A percentile compares a stretch with the other conserved stretches of the same genome.
Conservation (phyloP, 805 yeast species). For the Candida chilensis region DNA sequence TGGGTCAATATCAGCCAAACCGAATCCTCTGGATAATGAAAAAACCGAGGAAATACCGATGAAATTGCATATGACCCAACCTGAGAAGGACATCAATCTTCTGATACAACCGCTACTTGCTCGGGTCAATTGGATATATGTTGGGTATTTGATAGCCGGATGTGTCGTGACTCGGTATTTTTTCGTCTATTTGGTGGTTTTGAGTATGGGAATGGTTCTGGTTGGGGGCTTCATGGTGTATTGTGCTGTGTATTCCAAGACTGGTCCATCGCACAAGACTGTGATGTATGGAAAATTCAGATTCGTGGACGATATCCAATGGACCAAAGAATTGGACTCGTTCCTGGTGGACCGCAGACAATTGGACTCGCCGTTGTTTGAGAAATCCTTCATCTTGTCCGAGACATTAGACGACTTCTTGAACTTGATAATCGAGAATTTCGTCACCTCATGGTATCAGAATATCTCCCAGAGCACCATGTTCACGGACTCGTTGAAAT, state of each 20-base stretch:
- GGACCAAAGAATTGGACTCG: too few species aligned
- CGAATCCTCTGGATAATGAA: too few species aligned
- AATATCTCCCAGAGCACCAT: slow-evolving; percentile 24
- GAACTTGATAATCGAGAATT: slow-evolving; percentile 37
- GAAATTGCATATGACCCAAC: too few species aligned
- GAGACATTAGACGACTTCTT: slow-evolving; percentile 43
- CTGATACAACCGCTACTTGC: neutral
- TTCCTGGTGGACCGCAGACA: too few species aligned
- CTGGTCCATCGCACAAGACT: too few species aligned
- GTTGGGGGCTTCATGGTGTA: too few species aligned
- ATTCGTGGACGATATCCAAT: too few species aligned
- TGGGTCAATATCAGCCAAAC: too few species aligned
- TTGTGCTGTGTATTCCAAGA: too few species aligned
- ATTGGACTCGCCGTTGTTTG: slow-evolving; percentile 27
- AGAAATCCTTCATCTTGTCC: slow-evolving; percentile 43
- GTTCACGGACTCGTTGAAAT: slow-evolving; percentile 29
- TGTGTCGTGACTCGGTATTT: neutral
- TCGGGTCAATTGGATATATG: neutral
- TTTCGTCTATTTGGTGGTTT: neutral
- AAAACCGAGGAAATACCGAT: too few species aligned
- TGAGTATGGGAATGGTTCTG: neutral
- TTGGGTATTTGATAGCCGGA: neutral
- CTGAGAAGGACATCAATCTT: too few species aligned
- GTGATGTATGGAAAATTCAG: too few species aligned
- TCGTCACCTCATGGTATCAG: slow-evolving; percentile 48